These are phyloP conservation scores for Pharnaceum exiguum DNA, from an alignment of 148 eudicot species.

Conservation along the genomic window DNA sequence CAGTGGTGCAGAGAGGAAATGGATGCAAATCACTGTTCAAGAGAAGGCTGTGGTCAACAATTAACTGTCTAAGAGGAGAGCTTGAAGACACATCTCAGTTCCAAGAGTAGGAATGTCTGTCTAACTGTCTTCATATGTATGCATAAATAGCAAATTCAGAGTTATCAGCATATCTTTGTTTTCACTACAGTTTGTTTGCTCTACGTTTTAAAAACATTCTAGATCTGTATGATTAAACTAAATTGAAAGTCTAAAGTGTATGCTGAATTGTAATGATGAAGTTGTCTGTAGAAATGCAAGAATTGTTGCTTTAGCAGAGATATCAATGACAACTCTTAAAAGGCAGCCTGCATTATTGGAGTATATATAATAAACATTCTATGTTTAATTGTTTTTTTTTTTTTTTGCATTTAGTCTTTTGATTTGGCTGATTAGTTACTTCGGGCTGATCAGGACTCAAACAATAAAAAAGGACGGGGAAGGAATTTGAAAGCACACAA, in stretches of 20 bases:
- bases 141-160: background rate
- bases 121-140: too few relatives aligned
- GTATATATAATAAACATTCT: too few relatives aligned
- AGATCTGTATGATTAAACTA: constrained; percentile 66
- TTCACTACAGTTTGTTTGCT: background rate
- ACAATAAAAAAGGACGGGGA: too few relatives aligned
- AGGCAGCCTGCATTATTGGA: too few relatives aligned
- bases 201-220: constrained; percentile 55
- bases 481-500: too few relatives aligned
- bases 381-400: too few relatives aligned
- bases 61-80: constrained; percentile 82
- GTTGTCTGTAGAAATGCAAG: constrained; percentile 68
- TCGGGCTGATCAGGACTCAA: too few relatives aligned
- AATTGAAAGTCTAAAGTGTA: constrained; percentile 73
- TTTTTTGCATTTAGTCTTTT: too few relatives aligned
- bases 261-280: constrained; percentile 79
- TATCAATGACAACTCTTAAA: constrained; percentile 17
- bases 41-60: constrained; percentile 87
- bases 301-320: constrained; percentile 57
- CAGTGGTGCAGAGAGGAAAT: constrained; percentile 26
- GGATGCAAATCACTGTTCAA: constrained; percentile 72
- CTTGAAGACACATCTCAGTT: constrained; percentile 64
- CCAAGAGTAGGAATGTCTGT: constrained; percentile 45
- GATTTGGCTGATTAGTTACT: too few relatives aligned
- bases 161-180: background rate